These are phyloP conservation scores for Wickerhamomyces chambardii DNA, from an alignment of 805 yeast genomes.

Conservation along the genomic window DNA sequence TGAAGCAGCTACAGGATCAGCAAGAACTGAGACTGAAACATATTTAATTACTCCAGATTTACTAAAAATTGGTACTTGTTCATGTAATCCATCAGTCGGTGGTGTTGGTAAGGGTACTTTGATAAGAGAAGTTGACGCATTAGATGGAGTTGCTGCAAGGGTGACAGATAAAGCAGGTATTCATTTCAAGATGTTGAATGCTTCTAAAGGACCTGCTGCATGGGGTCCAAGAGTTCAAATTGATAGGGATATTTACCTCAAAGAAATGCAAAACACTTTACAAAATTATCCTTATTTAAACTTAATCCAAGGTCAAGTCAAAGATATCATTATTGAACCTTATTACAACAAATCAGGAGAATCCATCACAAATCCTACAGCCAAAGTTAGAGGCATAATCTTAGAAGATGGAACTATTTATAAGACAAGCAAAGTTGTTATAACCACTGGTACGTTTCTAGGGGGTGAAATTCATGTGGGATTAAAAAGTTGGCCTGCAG, in stretches of 20 bases:
- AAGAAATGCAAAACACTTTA: constrained; percentile 70
- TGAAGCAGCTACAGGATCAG: constrained; percentile 93
- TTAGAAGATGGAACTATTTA: constrained; percentile 58
- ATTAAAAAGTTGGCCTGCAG: constrained; percentile 70
- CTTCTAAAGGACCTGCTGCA: constrained; percentile 90
- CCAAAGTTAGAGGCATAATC: constrained; percentile 71
- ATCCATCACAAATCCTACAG: too few species aligned
- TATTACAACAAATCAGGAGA: too few species aligned
- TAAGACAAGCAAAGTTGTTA: constrained; percentile 59
- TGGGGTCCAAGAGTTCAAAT: constrained; percentile 99
- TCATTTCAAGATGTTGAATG: constrained; percentile 79
- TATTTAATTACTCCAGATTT: constrained; percentile 70
- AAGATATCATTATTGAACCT: constrained; percentile 77
- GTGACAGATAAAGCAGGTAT: constrained; percentile 93
- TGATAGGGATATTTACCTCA: constrained; percentile 70
- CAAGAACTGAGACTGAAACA: constrained; percentile 70
- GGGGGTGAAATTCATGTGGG: constrained; percentile 96
- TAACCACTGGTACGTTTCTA: constrained; percentile 93
- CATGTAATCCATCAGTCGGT: constrained; percentile 97
- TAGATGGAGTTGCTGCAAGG: constrained; percentile 84
- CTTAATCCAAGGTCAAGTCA: constrained; percentile 64
- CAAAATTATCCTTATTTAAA: constrained; percentile 44
- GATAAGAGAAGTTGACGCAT: constrained; percentile 87
- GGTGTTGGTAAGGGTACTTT: constrained; percentile 97
- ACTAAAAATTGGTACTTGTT: constrained; percentile 81